Base-by-base conservation (phyloP, 306 rosid species). In the Lathyrus tuberosus region DNA sequence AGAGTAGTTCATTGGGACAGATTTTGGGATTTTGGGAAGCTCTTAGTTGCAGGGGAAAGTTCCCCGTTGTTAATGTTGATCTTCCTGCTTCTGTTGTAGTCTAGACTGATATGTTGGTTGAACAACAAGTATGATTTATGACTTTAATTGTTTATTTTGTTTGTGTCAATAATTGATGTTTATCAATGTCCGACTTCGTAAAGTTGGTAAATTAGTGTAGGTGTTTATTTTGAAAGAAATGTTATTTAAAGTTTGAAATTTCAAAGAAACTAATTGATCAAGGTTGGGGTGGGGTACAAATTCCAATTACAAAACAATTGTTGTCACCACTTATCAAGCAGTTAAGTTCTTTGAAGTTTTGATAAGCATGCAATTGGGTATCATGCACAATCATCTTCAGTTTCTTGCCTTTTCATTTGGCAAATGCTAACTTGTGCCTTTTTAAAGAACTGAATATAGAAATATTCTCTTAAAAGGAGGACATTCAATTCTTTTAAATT, bases 211-310 rank as follows among this genome's bases (percentile, higher is more conserved):
- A 57, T 17, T 58, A 70, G 48, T 71, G 56, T 44, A 20, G 26
- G 10, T 35, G 41, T 43, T 9, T 51, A n/a, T 51, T 52, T 2
- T 22, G n/a, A 8, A 33, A 20, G 68, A 54, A 65, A 43, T 14
- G 7, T 3, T 65, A 12, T 40, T 37, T 12, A 30, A 60, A 31
- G 10, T 60, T 24, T 37, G 10, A 62, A 35, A 31, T 12, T 61
- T 76, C 18, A 24, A 46, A 67, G 54, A 35, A 46, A 57, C 40
- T 58, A 52, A 14, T 62, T 41, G 70, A 38, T 38, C 38, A 60
- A 49, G 48, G 65, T 69, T 31, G 18, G 17, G 14, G n/a, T 31
- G 18, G 17, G 14, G n/a, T 41, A 26, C 28, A 60, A 61, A 49
- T 67, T 62, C 14, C 14, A 20, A 61, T 67, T 49, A 28, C 40